Conservation (phyloP, 1,139 yeast genomes). For the Suhomyces ambrosiae region DNA sequence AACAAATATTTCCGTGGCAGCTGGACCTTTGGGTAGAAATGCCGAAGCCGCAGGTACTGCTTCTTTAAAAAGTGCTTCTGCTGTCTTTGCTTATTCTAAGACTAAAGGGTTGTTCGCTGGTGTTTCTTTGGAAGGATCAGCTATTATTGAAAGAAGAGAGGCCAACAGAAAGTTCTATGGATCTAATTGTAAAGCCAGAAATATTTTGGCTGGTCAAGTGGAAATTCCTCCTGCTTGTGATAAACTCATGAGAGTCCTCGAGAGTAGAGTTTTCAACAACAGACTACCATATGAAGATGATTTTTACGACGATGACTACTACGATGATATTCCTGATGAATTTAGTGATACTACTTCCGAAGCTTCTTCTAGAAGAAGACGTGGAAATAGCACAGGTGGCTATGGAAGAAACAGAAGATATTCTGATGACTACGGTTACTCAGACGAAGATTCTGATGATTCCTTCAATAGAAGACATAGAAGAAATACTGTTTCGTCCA, state of each 20-base stretch:
- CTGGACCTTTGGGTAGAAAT: conserved; percentile 96
- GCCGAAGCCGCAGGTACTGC: conserved; percentile 99
- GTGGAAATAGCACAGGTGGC: conserved; percentile 31
- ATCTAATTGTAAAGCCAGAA: conserved; percentile 78
- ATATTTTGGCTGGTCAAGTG: conserved; percentile 79
- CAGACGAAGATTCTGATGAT: conserved; percentile 43
- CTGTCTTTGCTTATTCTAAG: conserved; percentile 90
- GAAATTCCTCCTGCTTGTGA: conserved; percentile 96
- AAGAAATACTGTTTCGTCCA: conserved; percentile 10
- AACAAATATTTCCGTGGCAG: conserved; percentile 95
- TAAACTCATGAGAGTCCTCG: conserved; percentile 80
- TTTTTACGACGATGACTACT: conserved; percentile 61
- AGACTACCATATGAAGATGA: conserved; percentile 53
- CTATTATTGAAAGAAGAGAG: conserved; percentile 91
- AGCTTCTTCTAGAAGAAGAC: conserved; percentile 32
- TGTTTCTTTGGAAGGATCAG: conserved; percentile 94
- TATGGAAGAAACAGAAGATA: conserved; percentile 34
- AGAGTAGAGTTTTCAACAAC: conserved; percentile 79
- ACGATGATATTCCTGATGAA: conserved; percentile 73
- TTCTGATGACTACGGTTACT: conserved; percentile 37
- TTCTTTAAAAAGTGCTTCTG: conserved; percentile 82
- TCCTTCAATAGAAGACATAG: conserved; percentile 23
- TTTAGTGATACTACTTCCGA: conserved; percentile 52
- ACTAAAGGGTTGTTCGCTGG: conserved; percentile 98
- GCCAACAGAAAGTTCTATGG: conserved; percentile 97